Evolutionary conservation across 768 basidiomycete genomes (phyloP), one percentile per base, ranked within the genome.

Genomic region (Lactarius hatsudake): DNA sequence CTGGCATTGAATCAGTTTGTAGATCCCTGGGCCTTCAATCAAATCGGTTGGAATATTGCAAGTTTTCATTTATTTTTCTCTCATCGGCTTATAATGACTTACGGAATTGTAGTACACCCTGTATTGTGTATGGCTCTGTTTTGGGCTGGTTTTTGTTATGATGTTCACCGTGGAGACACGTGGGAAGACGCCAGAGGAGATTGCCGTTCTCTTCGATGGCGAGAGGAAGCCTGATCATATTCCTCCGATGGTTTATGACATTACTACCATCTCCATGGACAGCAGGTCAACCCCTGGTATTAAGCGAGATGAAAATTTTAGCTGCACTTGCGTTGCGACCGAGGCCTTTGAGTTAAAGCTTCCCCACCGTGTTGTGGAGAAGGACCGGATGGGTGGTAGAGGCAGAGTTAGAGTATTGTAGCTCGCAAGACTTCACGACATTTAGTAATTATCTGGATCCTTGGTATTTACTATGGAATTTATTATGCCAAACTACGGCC

Each of bases 1-100:
- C 79, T 90, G 32, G 87, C 90, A 3, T 88, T 94, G 76, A 93
- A 90, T 71, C 88, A 89, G 73, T 89, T 91, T 62, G 84, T 91
- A 58, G 93, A 93, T 71, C 90, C 91, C 8, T 85, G 87, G 79
- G 91, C 91, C 1, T 77, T 93, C 28, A 77, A 79, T 5, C 74
- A 74, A 0, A 70, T 86, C 6, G 78, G 78, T 10, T 80, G 83
- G 82, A 76, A 76, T 74, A 78, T 78, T 60, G 78, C 80, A 62
- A 60, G 78, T 72, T 42, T 30, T 57, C 23, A 26, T 26, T 15
- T 38, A 20, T 34, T 34, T 56, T 40, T n/a, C 23, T 23, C 30
- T 36, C 61, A 28, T 53, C 36, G 42, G 28, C 34, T 32, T n/a
- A 26, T n/a, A 17, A n/a, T 53, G 20, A 40, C 71, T 74, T 62